Evolutionary conservation across 2,329 filamentous ascomycete genomes (phyloP), one percentile per base, ranked within the genome.

Genomic region (Nannizziopsis barbatae): DNA sequence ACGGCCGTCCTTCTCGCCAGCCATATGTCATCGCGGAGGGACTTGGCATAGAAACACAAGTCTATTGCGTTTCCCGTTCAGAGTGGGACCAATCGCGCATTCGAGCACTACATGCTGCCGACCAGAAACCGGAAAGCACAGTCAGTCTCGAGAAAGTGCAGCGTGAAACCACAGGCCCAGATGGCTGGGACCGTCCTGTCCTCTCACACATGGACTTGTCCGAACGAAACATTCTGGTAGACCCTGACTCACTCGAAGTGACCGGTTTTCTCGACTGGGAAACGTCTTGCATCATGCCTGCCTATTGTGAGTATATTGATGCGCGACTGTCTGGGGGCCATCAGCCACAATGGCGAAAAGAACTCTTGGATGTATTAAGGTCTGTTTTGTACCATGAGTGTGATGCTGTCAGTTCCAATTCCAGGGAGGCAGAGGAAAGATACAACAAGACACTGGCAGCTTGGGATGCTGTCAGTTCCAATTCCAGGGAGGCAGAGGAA

Each of bases 231-330:
- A 54, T 55, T 15, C 50, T 54, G 6, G 43, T 55, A 27, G 47
- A 55, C 20, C 52, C 50, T 17, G 12, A 50, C 41, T 52, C 52
- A n/a, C 50, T 55, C 22, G 37, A 10, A 20, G 47, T 55, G 35
- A 55, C 49, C 11, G 52, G 53, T 22, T 53, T 55, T 18, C 35
- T 55, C 37, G 52, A 55, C 42, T 52, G 53, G 53, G 52, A 52
- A 35, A 45, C 41, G 39, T 50, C 52, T n/a, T 51, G 50, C 47
- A 47, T 52, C 35, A 54, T 54, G 52, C 50, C 53, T 2, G 53
- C 52, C 20, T 55, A 55, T 43, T 54, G 47, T 54, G 52, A 54
- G 31, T 55, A 54, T 42, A 50, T 51, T 20, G 14, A 20, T 10
- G 52, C 52, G 47, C 45, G 52, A 30, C 50, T 54, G n/a, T 51